Conservation (phyloP, 2,329 filamentous ascomycete genomes). For the Pezicula neosporulosa region DNA sequence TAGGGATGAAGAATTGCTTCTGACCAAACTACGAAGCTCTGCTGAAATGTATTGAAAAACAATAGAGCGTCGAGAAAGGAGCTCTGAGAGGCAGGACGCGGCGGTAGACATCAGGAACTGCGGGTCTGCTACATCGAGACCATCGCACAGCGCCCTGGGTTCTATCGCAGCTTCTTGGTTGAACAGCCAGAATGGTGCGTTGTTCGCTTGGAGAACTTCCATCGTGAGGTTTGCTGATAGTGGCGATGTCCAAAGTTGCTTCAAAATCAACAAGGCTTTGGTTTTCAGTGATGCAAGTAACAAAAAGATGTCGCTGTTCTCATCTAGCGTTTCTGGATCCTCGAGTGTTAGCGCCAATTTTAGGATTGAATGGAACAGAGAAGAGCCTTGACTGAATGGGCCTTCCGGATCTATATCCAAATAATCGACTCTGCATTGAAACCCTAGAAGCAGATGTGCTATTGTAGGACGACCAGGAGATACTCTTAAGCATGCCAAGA, state of each 20-base stretch:
- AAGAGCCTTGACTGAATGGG: conserved; percentile 66
- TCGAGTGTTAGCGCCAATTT: conserved; percentile 66
- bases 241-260: conserved; percentile 78
- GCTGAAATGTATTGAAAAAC: conserved; percentile 81
- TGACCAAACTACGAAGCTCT: conserved; percentile 76
- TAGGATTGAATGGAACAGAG: conserved; percentile 81
- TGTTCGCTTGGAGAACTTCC: conserved; percentile 73
- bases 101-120: conserved; percentile 60
- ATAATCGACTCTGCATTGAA: conserved; percentile 69
- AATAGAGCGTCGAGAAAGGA: conserved; percentile 72
- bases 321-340: conserved; percentile 42
- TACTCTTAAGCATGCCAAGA: conserved; percentile 74
- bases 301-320: conserved; percentile 48
- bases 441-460: conserved; percentile 87
- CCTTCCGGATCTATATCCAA: conserved; percentile 67
- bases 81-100: conserved; percentile 46
- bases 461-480: conserved; percentile 78
- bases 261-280: conserved; percentile 69
- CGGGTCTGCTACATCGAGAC: conserved; percentile 52
- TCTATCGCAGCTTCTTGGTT: conserved; percentile 68
- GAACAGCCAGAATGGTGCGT: conserved; percentile 77
- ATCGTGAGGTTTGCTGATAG: conserved; percentile 74
- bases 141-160: conserved; percentile 71
- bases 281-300: conserved; percentile 70
- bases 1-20: conserved; percentile 65